These are phyloP conservation scores for Saccharomycopsis sp. DNA, from an alignment of 805 yeast genomes.

Conservation along the genomic window DNA sequence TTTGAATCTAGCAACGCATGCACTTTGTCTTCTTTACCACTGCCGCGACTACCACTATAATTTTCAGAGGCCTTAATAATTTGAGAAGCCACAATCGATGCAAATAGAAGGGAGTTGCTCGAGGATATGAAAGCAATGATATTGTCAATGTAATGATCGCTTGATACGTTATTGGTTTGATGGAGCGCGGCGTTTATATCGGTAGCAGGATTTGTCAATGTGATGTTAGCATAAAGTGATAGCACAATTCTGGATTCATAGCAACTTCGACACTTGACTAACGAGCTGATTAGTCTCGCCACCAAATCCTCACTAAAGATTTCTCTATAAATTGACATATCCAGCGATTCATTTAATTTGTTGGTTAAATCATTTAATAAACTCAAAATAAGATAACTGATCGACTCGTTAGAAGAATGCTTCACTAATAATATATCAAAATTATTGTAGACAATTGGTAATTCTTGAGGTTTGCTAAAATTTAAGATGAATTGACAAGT, in stretches of 20 bases:
- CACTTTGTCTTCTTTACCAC: conserved; percentile 1
- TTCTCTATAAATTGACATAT: not conserved
- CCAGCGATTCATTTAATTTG: not conserved
- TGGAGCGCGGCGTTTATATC: conserved; percentile 10
- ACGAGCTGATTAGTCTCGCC: not conserved
- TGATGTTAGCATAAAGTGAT: conserved; percentile 2
- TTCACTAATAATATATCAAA: not conserved
- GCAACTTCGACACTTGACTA: conserved; percentile 6
- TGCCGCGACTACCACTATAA: not conserved
- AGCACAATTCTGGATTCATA: conserved; percentile 8
- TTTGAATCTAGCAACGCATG: conserved; percentile 2
- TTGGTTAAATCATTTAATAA: not conserved
- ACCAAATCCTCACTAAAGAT: not conserved
- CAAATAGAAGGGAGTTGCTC: not conserved
- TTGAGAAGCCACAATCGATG: not conserved
- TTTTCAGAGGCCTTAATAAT: not conserved
- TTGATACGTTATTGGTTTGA: not conserved
- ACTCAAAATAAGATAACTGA: conserved; percentile 1
- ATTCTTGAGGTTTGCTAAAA: not conserved
- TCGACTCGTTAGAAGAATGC: not conserved
- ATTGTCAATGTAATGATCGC: conserved; percentile 5
- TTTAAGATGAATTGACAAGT: not conserved
- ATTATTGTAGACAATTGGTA: not conserved
- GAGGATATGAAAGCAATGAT: not conserved
- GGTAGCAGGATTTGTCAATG: not conserved